Conservation (phyloP, 257 asterid species). For the Solanum phureja region DNA sequence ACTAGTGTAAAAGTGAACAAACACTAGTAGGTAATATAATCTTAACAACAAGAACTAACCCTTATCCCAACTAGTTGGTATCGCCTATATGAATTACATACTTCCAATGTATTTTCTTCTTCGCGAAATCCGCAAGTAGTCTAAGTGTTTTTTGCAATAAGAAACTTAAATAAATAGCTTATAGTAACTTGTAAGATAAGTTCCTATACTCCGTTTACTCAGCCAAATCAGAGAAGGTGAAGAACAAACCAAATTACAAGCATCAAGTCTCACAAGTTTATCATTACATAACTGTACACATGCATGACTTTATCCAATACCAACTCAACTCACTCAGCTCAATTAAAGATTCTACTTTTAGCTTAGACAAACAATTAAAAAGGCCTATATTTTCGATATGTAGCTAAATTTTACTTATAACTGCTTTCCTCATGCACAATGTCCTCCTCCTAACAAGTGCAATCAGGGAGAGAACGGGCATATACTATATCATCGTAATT, state of each 20-base stretch:
- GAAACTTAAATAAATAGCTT: neutral
- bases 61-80: neutral
- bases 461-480: neutral
- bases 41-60: neutral
- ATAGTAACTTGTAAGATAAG: neutral
- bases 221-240: neutral
- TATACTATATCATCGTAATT: neutral
- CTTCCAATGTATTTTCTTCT: neutral
- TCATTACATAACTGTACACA: neutral
- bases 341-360: neutral
- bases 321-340: neutral
- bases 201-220: neutral
- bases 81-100: too few species aligned
- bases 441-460: neutral
- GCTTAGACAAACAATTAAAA: too few species aligned
- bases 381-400: neutral
- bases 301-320: neutral
- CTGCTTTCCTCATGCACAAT: neutral
- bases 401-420: neutral
- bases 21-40: neutral
- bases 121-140: neutral
- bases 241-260: neutral
- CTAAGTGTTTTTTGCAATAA: neutral
- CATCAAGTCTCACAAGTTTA: neutral
- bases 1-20: neutral